Base-by-base conservation (phyloP, 495 filamentous ascomycete species). In the Talaromyces trachyspermus region DNA sequence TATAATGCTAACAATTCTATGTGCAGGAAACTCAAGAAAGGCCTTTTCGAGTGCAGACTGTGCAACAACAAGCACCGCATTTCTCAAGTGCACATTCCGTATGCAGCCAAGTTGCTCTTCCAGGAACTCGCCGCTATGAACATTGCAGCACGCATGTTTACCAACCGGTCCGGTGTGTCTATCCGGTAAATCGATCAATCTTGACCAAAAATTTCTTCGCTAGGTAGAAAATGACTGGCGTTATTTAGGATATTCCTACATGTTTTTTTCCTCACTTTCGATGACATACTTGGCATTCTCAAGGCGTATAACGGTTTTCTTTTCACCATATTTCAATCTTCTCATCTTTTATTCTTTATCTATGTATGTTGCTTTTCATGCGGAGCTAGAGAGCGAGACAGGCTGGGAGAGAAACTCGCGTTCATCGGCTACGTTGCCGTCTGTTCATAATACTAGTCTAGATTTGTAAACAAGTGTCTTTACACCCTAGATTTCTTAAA, bases 51-150 rank as follows among this genome's bases (percentile, higher is more conserved):
- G 65, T 99, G 92, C 65, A 80, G 92, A 27, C 87, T 92, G 32
- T 99, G 92, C 77, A 88, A 89, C 69, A 99, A 97, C 75, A 97
- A 96, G 80, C 95, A 89, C 48, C 84, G 83, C 64, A 96, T 99
- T 55, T 94, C 91, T 8, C 94, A 97, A 67, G 81, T 99, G 36
- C 85, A 95, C 60, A 91, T 99, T 55, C 92, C 92, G 14, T 99
- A 99, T 61, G 92, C 92, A 17, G 92, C 94, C 55, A 99, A 99
- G 73, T 77, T 99, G 46, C 77, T 99, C 46, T 97, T 99, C 81
- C 92, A 99, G 70, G 92, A 99, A 73, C 74, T 99, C 53, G 84
- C 85, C 61, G 81, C 88, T 45, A 99, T 99, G 92, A 96, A 96
- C 69, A 96, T 99, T 62, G 89, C 92, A 14, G 79, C 91, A 15